A percentile compares a stretch with the other conserved stretches of the same genome.
These are phyloP conservation scores for Spizellomyces sp. DNA, from an alignment of 192 early-diverging fungal species.

Conservation along the genomic window DNA sequence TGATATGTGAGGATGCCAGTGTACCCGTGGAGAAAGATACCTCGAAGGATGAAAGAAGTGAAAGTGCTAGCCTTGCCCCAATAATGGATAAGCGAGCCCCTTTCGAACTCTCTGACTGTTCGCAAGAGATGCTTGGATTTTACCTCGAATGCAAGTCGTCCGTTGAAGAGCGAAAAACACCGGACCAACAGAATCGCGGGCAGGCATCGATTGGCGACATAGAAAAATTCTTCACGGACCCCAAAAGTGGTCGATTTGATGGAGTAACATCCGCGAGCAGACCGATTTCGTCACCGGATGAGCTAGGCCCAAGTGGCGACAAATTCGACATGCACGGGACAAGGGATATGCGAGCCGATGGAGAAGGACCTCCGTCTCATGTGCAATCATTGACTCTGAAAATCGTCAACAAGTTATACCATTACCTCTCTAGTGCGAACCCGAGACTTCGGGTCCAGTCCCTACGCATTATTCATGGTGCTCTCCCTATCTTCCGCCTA, in stretches of 20 bases:
- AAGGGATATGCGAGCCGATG: not conserved
- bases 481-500: slow-evolving; percentile 15
- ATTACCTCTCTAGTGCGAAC: slow-evolving; percentile 29
- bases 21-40: not conserved
- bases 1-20: slow-evolving; percentile 4
- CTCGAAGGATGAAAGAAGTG: not conserved
- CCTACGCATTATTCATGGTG: slow-evolving; percentile 19
- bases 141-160: not conserved
- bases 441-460: slow-evolving; percentile 25
- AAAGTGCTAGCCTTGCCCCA: not conserved
- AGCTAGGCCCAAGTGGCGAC: not conserved
- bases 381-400: slow-evolving; percentile 26
- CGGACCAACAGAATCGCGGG: too few species aligned
- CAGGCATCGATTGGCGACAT: too few species aligned
- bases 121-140: slow-evolving; percentile 31
- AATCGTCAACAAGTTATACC: slow-evolving; percentile 28
- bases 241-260: too few species aligned
- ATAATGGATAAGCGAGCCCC: not conserved
- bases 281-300: slow-evolving; percentile 3
- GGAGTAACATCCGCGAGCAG: too few species aligned
- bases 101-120: not conserved
- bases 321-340: not conserved
- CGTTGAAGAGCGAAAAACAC: too few species aligned
- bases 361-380: not conserved
- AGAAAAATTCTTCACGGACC: too few species aligned